These are phyloP conservation scores for Cytospora mali DNA, from an alignment of 2,329 filamentous ascomycete species.

Conservation along the genomic window DNA sequence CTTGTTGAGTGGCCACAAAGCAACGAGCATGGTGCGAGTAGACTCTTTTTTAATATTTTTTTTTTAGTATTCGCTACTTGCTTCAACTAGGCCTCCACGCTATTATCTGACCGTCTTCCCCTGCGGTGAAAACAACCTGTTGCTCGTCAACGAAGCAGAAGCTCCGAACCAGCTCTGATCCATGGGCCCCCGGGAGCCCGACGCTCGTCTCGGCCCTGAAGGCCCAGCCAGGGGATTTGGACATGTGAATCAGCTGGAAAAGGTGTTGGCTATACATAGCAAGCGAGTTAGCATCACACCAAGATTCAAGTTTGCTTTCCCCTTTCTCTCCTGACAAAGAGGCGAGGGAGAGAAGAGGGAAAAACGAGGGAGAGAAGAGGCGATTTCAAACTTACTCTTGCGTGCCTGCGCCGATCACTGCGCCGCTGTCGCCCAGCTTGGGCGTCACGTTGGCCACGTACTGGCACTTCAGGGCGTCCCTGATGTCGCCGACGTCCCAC, in stretches of 20 bases:
- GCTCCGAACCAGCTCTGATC: conserved; percentile 63
- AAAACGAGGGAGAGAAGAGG: conserved; percentile 39
- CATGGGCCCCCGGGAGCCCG: conserved; percentile 63
- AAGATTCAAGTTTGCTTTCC: too few relatives aligned
- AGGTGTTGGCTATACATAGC: conserved; percentile 48
- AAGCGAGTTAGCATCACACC: background rate
- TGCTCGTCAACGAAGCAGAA: conserved; percentile 67
- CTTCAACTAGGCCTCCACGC: conserved; percentile 52
- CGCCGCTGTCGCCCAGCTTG: conserved; percentile 60
- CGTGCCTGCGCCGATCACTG: conserved; percentile 65
- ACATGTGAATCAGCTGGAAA: conserved; percentile 64
- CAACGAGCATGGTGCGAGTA: too few relatives aligned
- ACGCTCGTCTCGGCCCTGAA: conserved; percentile 60
- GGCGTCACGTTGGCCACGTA: conserved; percentile 71
- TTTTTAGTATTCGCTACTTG: background rate
- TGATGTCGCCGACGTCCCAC: conserved; percentile 68
- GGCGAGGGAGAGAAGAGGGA: too few relatives aligned
- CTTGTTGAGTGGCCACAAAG: too few relatives aligned
- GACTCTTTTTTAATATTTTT: too few relatives aligned
- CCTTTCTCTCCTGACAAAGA: too few relatives aligned
- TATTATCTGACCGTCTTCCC: conserved; percentile 61
- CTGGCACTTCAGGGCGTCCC: conserved; percentile 66
- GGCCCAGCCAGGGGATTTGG: conserved; percentile 55
- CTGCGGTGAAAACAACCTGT: conserved; percentile 60
- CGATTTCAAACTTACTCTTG: conserved; percentile 60